Percentiles rank a stretch among this genome's conserved stretches.
Evolutionary conservation across 768 basidiomycete genomes (phyloP).

Genomic region (Lactifluus pinguis): DNA sequence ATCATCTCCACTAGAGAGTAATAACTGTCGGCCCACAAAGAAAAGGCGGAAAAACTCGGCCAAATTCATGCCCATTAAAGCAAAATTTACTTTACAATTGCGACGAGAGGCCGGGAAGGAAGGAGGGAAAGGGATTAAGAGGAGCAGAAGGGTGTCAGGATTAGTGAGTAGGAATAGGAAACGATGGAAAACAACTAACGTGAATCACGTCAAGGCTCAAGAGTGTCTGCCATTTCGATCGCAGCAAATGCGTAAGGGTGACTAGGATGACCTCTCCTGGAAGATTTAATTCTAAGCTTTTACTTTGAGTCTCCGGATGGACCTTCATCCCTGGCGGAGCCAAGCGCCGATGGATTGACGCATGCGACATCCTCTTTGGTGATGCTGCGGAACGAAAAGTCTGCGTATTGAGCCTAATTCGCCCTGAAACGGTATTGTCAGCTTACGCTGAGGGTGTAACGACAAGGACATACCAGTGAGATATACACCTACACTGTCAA

Average conservation of each 20-base stretch:
- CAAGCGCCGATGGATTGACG: slow-evolving; percentile 70
- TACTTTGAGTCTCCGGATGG: slow-evolving; percentile 13
- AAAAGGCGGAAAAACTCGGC: not conserved
- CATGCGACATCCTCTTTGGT: slow-evolving; percentile 64
- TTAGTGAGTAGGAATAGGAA: not conserved
- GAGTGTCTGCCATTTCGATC: slow-evolving; percentile 94
- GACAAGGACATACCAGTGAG: slow-evolving; percentile 60
- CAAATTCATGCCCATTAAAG: not conserved
- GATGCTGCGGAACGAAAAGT: slow-evolving; percentile 73
- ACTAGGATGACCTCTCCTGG: slow-evolving; percentile 58
- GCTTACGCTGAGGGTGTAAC: not conserved
- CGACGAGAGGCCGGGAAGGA: not conserved
- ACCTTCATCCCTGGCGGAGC: slow-evolving; percentile 74
- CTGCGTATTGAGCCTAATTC: slow-evolving; percentile 88
- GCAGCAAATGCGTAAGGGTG: slow-evolving; percentile 85
- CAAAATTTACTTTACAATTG: not conserved
- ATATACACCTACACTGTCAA: slow-evolving; percentile 89
- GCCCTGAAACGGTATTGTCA: slow-evolving; percentile 46
- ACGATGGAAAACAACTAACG: slow-evolving; percentile 33
- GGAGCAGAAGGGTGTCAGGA: not conserved
- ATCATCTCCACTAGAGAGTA: not conserved
- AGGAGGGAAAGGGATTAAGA: not conserved
- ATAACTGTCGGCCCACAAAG: not conserved
- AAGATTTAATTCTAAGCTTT: slow-evolving; percentile 2
- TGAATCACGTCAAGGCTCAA: slow-evolving; percentile 92